Conservation (phyloP, 768 basidiomycete genomes). For the Glaciozyma antarctica region DNA sequence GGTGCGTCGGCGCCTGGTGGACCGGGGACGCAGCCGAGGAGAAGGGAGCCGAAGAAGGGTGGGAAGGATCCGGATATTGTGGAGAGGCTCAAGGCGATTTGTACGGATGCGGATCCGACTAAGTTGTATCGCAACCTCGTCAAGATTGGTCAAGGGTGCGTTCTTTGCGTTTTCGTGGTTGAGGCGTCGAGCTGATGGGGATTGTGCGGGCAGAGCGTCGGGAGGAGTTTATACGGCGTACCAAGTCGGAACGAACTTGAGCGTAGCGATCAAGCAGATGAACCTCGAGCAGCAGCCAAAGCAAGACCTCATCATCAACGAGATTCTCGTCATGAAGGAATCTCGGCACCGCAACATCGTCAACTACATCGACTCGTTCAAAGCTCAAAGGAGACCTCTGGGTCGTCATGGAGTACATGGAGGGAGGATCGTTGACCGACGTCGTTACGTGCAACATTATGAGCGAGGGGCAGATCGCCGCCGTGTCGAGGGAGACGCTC, state of each 20-base stretch:
- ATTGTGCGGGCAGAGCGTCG: conserved; percentile 55
- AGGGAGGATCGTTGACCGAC: conserved; percentile 69
- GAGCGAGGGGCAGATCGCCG: conserved; percentile 98
- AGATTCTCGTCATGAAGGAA: conserved; percentile 97
- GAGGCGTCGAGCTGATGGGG: conserved; percentile 7
- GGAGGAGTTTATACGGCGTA: conserved; percentile 98
- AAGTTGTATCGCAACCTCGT: conserved; percentile 80
- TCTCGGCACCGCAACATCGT: conserved; percentile 85
- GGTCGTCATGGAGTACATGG: conserved; percentile 76
- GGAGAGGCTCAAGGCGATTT: conserved; percentile 80
- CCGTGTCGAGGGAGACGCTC: conserved; percentile 82
- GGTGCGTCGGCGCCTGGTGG: conserved; percentile 35
- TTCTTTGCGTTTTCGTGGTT: conserved; percentile 11
- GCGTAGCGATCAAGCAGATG: conserved; percentile 99
- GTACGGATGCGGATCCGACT: conserved; percentile 95
- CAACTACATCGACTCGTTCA: conserved; percentile 97
- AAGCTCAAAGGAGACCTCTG: conserved; percentile 97
- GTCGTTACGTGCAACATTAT: conserved; percentile 92
- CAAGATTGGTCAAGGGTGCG: conserved; percentile 97
- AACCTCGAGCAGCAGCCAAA: conserved; percentile 99
- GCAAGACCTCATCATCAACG: conserved; percentile 99
- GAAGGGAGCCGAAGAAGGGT: conserved; percentile 67
- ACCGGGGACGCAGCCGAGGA: conserved; percentile 68
- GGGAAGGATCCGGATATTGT: conserved; percentile 77
- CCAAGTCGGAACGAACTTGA: conserved; percentile 86